These are phyloP conservation scores for Cucumis sativus DNA, from an alignment of 306 rosid species.

Conservation along the genomic window Cucumber_9930_V3 NC_026657.2:9650001-9650500, in stretches of 20 bases:
- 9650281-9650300: slow-evolving; percentile 74
- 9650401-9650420: slow-evolving; percentile 74
- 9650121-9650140: slow-evolving; percentile 75
- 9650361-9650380: slow-evolving; percentile 25
- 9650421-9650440: slow-evolving; percentile 80
- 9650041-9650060: slow-evolving; percentile 85
- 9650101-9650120: slow-evolving; percentile 76
- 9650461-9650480: slow-evolving; percentile 6
- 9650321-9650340: slow-evolving; percentile 74
- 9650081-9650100: slow-evolving; percentile 85
- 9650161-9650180: slow-evolving; percentile 56
- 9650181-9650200: slow-evolving; percentile 15
- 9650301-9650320: slow-evolving; percentile 63
- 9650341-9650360: slow-evolving; percentile 94
- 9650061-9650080: slow-evolving; percentile 73
- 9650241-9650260: slow-evolving; percentile 54
- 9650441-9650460: slow-evolving; percentile 35
- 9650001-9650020: slow-evolving; percentile 78
- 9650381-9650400: slow-evolving; percentile 27
- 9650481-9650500: slow-evolving; percentile 15
- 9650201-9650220: slow-evolving; percentile 34
- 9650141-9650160: slow-evolving; percentile 81
- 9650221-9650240: slow-evolving; percentile 95
- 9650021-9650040: slow-evolving; percentile 72
- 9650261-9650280: slow-evolving; percentile 43